These are phyloP conservation scores for Pichia nakasei DNA, from an alignment of 805 yeast species.

Conservation along the genomic window DNA sequence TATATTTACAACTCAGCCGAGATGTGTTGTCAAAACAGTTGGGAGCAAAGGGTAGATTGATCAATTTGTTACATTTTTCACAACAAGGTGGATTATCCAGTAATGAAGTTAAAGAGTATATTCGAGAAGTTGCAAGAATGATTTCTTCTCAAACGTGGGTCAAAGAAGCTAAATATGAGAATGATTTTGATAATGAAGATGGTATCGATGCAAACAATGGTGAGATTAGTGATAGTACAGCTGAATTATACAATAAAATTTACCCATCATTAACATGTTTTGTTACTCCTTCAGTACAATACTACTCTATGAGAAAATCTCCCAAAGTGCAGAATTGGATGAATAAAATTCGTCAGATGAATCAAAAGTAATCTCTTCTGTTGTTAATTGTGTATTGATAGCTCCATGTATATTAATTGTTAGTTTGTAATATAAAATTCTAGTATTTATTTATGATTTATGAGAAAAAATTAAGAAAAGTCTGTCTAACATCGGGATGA, in stretches of 20 bases:
- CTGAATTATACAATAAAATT: background rate
- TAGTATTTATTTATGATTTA: no score
- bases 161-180: conserved; percentile 30
- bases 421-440: no score
- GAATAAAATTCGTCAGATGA: background rate
- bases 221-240: background rate
- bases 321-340: background rate
- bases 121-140: conserved; percentile 43
- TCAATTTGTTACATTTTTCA: conserved; percentile 41
- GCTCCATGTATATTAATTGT: no score
- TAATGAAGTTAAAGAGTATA: conserved; percentile 44
- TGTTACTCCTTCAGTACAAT: background rate
- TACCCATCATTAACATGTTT: conserved; percentile 3
- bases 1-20: conserved; percentile 46
- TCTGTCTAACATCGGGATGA: no score
- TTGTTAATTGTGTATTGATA: no score
- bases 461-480: no score
- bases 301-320: background rate
- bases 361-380: background rate
- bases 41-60: conserved; percentile 40
- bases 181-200: conserved; percentile 4
- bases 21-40: conserved; percentile 35
- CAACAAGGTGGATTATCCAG: conserved; percentile 47
- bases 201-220: conserved; percentile 4
- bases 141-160: conserved; percentile 57